A percentile compares a stretch with the other conserved stretches of the same genome.
Evolutionary conservation across 371 early-diverging fungal genomes (phyloP).

Genomic region (Mucor piriformis): DNA sequence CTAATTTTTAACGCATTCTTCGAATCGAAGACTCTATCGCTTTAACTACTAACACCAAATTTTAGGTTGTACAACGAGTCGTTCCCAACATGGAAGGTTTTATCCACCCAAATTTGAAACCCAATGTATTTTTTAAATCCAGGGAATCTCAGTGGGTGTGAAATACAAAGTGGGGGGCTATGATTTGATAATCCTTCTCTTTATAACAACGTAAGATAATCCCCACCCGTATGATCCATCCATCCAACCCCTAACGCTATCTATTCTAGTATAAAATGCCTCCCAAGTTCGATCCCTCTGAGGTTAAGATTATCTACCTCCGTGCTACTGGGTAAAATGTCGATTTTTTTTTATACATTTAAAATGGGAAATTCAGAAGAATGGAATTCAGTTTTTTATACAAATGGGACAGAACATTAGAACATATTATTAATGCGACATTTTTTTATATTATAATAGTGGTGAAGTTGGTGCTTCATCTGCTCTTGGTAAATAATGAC

Average conservation of each 20-base stretch:
- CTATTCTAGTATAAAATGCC: conserved; percentile 50
- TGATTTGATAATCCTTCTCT: conserved; percentile 22
- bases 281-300: conserved; percentile 89
- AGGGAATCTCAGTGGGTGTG: no score
- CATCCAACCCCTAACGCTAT: conserved; percentile 4
- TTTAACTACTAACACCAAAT: no score
- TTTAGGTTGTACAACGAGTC: no score
- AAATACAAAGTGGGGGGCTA: not conserved
- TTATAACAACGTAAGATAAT: conserved; percentile 27
- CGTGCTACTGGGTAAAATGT: conserved; percentile 81
- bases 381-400: not conserved
- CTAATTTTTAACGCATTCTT: no score
- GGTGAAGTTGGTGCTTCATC: conserved; percentile 92
- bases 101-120: no score
- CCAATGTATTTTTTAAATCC: no score
- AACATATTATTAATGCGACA: not conserved
- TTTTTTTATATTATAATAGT: conserved; percentile 25
- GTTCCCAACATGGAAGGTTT: no score
- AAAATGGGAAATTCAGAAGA: not conserved
- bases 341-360: not conserved
- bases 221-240: conserved; percentile 27
- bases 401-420: not conserved
- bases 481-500: conserved; percentile 70
- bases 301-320: conserved; percentile 91
- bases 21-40: no score